These are phyloP conservation scores for Russula abietina DNA, from an alignment of 768 basidiomycete species.

Conservation along the genomic window DNA sequence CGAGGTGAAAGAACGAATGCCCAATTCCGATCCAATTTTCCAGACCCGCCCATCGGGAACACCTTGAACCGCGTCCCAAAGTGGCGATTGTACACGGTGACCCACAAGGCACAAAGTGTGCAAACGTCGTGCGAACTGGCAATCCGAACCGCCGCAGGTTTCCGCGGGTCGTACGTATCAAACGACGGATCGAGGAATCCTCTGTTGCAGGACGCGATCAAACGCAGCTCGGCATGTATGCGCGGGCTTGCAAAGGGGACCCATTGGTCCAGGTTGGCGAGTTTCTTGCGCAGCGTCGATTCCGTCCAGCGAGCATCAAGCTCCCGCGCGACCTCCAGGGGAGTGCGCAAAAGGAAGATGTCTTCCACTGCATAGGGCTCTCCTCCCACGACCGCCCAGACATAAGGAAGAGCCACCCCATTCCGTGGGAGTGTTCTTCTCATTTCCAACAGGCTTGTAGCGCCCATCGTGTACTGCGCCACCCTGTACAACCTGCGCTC, in stretches of 20 bases:
- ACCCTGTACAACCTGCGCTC: conserved; percentile 15
- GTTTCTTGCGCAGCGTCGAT: conserved; percentile 10
- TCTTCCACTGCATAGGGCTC: conserved; percentile 14
- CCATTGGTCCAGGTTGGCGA: conserved; percentile 10
- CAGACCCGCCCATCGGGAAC: conserved; percentile 16
- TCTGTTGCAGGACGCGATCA: conserved; percentile 19
- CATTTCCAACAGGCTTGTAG: conserved; percentile 16
- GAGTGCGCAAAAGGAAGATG: conserved; percentile 16
- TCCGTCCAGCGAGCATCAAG: conserved; percentile 19
- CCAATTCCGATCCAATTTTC: conserved; percentile 20
- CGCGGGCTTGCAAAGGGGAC: conserved; percentile 13
- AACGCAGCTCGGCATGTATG: conserved; percentile 19
- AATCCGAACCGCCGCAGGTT: conserved; percentile 14
- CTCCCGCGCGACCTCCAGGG: conserved; percentile 18
- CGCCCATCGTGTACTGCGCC: conserved; percentile 21
- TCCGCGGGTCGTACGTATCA: conserved; percentile 20
- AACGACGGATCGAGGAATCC: conserved; percentile 14
- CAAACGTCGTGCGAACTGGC: conserved; percentile 21
- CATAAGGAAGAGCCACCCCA: conserved; percentile 1
- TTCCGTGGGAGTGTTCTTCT: conserved; percentile 4
- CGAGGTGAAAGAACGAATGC: conserved; percentile 14
- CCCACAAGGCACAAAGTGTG: conserved; percentile 21
- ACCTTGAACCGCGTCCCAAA: conserved; percentile 21
- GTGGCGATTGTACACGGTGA: conserved; percentile 19
- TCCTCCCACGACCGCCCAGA: conserved; percentile 16